These are phyloP conservation scores for Furcasterigmium furcatum DNA, from an alignment of 2,329 filamentous ascomycete species.

Conservation along the genomic window DNA sequence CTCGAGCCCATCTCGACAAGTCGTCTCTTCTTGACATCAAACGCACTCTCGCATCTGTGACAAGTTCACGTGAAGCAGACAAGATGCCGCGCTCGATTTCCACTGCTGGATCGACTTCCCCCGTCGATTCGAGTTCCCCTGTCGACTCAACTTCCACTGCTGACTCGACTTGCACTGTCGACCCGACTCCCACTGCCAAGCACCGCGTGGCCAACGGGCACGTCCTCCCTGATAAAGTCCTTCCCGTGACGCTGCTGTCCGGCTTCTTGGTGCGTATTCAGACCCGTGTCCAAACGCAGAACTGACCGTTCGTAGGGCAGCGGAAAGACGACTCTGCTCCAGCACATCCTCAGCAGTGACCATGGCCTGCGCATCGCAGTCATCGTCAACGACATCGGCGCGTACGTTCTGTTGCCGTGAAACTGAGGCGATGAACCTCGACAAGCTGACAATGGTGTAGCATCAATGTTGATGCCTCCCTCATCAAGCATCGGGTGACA, in stretches of 20 bases:
- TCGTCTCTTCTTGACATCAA: too few relatives aligned
- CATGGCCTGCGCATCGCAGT: conserved; percentile 68
- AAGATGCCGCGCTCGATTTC: too few relatives aligned
- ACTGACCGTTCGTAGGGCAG: conserved; percentile 44
- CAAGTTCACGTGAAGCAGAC: too few relatives aligned
- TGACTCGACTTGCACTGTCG: not conserved
- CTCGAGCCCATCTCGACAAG: too few relatives aligned
- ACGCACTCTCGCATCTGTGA: too few relatives aligned
- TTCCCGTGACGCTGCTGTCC: conserved; percentile 59
- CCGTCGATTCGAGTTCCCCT: too few relatives aligned
- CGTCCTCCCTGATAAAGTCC: conserved; percentile 16
- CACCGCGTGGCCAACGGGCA: not conserved
- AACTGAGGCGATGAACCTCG: too few relatives aligned
- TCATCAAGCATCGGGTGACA: conserved; percentile 56
- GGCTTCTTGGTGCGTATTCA: conserved; percentile 47
- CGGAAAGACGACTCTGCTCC: conserved; percentile 68
- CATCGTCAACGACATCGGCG: conserved; percentile 71
- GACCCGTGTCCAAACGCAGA: too few relatives aligned
- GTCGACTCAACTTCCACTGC: not conserved
- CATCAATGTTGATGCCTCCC: conserved; percentile 62
- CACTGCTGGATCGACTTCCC: too few relatives aligned
- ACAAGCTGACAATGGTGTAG: too few relatives aligned
- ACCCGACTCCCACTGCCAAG: not conserved
- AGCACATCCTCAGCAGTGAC: conserved; percentile 64
- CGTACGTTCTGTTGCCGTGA: conserved; percentile 25